phyloP scores from a whole-genome alignment of 78 protist species.

The Mastigamoeba balamuthi region DNA sequence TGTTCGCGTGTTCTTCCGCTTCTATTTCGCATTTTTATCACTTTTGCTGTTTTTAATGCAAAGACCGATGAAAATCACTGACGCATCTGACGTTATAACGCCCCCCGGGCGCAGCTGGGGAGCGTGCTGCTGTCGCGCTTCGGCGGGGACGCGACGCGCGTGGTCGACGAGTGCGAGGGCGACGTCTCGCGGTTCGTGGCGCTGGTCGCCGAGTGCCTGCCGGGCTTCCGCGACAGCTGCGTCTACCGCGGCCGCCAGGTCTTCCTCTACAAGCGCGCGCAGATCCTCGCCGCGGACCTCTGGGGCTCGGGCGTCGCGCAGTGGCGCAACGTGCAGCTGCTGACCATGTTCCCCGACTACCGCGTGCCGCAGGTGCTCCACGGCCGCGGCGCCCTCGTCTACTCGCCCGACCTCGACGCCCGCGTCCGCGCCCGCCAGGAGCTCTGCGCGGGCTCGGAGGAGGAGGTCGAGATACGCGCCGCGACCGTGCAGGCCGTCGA shows the following conservation, averaged over 20 bases:
- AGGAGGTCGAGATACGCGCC: conserved; percentile 50
- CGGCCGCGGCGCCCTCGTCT: conserved; percentile 11
- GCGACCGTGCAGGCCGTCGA: conserved; percentile 39
- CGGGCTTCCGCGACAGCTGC: conserved; percentile 49
- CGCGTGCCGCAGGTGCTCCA: conserved; percentile 52
- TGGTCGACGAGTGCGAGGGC: too few relatives aligned
- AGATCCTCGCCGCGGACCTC: conserved; percentile 79
- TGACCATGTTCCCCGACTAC: conserved; percentile 88
- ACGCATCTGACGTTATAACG: too few relatives aligned
- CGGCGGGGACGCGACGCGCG: too few relatives aligned
- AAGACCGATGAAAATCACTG: too few relatives aligned
- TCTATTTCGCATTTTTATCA: too few relatives aligned
- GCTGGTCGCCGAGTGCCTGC: conserved; percentile 21
- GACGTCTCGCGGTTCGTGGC: neutral
- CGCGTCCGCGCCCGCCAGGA: conserved; percentile 9
- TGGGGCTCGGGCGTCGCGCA: conserved; percentile 67
- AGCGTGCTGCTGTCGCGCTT: too few relatives aligned
- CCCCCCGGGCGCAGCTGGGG: too few relatives aligned
- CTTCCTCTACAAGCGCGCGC: conserved; percentile 78
- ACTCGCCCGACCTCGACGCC: conserved; percentile 8
- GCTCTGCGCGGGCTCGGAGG: conserved; percentile 35
- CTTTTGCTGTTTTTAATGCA: too few relatives aligned
- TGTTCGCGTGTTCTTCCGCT: too few relatives aligned
- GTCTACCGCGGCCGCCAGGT: conserved; percentile 32
- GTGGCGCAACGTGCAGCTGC: conserved; percentile 59